Base-by-base conservation (phyloP, 352 stramenopile genomes). In the Phytophthora fragariaefolia region DNA sequence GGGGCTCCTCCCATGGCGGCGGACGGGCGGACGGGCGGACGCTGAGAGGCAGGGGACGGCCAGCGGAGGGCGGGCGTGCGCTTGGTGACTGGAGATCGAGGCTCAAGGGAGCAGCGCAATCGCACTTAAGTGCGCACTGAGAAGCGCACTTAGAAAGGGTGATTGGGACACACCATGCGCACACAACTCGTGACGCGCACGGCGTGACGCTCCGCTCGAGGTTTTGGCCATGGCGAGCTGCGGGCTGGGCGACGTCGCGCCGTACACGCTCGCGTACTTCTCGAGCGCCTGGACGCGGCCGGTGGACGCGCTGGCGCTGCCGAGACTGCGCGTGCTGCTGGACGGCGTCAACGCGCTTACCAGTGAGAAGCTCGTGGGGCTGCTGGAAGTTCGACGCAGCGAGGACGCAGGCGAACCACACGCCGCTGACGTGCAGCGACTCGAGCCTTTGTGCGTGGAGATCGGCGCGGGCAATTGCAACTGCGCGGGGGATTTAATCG, bases 1-100 rank as follows among this genome's bases (percentile, higher is more conserved):
- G 79, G 59, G 52, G 70, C 61, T 57, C 71, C 77, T 46, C 85
- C 85, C 85, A 93, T 93, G 47, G 32, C 60, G 45, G 52, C 56
- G 34, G 61, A 46, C 52, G 43, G 40, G 51, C 27, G 24, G 26
- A 36, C 26, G 58, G 47, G 48, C 13, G 61, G 30, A 48, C 56
- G 55, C 57, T 38, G 47, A 40, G 18, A 66, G 51, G n/a, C n/a
- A n/a, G 49, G 23, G 67, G 57, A 66, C 58, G 36, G 47, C 66
- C 56, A 68, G 48, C 42, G 20, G 34, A 20, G 9, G 34, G 34
- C 15, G 12, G 17, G 17, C 23, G 51, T 40, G 49, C 38, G 63
- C n/a, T 9, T 34, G 57, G 62, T 78, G 73, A 73, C 53, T 73
- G 52, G 66, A 74, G 66, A 74, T 69, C 50, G 65, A 69, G 62